These are phyloP conservation scores for Sporobolomyces roseus DNA, from an alignment of 768 basidiomycete species.

Conservation along the genomic window DNA sequence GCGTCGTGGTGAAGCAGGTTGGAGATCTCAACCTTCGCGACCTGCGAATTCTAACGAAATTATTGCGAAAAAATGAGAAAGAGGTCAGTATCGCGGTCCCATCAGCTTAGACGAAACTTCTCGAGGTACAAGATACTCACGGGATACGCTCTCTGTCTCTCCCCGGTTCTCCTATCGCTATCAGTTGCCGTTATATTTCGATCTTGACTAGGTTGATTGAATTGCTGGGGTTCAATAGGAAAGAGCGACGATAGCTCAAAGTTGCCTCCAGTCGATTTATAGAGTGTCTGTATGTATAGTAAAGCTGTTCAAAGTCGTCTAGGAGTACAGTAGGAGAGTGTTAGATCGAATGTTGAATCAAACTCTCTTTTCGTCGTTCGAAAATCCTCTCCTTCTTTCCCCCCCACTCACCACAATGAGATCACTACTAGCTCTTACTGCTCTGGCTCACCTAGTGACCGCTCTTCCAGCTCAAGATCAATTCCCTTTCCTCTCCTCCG, in stretches of 20 bases:
- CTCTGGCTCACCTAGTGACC: not conserved
- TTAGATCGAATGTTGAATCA: too few relatives aligned
- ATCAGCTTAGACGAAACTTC: too few relatives aligned
- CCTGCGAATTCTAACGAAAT: not conserved
- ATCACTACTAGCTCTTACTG: not conserved
- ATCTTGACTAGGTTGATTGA: not conserved
- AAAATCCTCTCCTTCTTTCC: not conserved
- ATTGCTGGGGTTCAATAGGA: too few relatives aligned
- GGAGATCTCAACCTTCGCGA: not conserved
- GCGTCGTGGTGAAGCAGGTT: not conserved
- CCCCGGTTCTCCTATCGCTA: not conserved
- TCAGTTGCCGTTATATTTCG: not conserved
- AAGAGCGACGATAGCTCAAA: too few relatives aligned
- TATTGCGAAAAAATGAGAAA: not conserved
- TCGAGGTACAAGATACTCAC: not conserved
- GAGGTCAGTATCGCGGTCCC: too few relatives aligned
- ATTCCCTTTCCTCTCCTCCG: not conserved
- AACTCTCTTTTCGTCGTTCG: not conserved
- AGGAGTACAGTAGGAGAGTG: too few relatives aligned
- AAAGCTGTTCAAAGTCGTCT: too few relatives aligned
- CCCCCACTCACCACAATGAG: not conserved
- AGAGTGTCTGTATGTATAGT: too few relatives aligned
- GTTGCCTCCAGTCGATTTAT: too few relatives aligned
- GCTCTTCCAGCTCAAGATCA: constrained; percentile 5
- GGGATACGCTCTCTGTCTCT: not conserved